phyloP scores from a whole-genome alignment of 1,284 basidiomycete species.

The Trichosporon inkin region DNA sequence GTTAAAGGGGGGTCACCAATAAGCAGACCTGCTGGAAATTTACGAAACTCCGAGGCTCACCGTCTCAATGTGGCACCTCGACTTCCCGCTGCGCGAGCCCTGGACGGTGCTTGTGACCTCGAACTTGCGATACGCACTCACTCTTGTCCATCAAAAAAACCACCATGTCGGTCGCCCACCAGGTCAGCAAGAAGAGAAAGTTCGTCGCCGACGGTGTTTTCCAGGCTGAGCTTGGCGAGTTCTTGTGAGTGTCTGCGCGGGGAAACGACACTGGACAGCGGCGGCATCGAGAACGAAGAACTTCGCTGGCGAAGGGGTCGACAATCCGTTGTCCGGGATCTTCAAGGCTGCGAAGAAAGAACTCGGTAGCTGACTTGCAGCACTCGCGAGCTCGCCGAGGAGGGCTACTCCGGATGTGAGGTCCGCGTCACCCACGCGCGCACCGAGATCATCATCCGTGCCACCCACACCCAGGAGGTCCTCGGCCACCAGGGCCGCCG shows the following conservation, averaged over 20 bases:
- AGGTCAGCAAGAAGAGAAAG: conserved; percentile 93
- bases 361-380: conserved; percentile 33
- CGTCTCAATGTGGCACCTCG: neutral
- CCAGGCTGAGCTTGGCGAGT: conserved; percentile 96
- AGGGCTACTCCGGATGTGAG: conserved; percentile 99
- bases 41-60: neutral
- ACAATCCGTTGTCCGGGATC: neutral
- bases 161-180: conserved; percentile 55
- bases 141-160: conserved; percentile 24
- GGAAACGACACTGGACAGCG: neutral
- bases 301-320: neutral
- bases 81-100: neutral
- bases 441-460: conserved; percentile 99
- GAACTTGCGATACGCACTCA: conserved; percentile 2
- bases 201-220: conserved; percentile 98
- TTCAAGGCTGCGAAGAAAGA: neutral
- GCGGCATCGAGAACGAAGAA: neutral
- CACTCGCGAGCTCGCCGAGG: conserved; percentile 97
- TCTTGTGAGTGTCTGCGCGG: conserved; percentile 59
- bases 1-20: neutral
- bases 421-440: conserved; percentile 99
- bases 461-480: conserved; percentile 99
- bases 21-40: neutral
- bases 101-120: neutral
- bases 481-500: conserved; percentile 99